A percentile compares a stretch with the other conserved stretches of the same genome.
Evolutionary conservation across 2,329 filamentous ascomycete species (phyloP).

Genomic region (Botryosphaeria agaves): DNA sequence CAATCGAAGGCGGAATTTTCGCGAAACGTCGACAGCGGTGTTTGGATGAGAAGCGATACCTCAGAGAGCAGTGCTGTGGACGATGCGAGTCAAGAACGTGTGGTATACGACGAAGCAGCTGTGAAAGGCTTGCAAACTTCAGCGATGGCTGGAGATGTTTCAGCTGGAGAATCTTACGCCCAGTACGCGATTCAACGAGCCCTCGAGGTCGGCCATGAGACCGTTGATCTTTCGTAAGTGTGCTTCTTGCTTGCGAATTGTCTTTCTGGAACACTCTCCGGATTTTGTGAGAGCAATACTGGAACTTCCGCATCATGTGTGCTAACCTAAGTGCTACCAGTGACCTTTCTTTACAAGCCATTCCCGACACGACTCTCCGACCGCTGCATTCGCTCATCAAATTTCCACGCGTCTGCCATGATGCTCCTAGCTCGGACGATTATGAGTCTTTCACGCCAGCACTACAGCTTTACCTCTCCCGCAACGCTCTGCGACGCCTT

Average conservation of each 20-base stretch:
- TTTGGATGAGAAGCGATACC: constrained; percentile 49
- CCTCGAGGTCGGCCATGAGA: constrained; percentile 38
- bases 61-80: constrained; percentile 17
- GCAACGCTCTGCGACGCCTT: constrained; percentile 38
- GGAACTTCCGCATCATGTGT: no score
- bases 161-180: constrained; percentile 25
- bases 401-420: constrained; percentile 9
- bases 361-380: constrained; percentile 40
- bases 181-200: constrained; percentile 32
- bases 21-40: constrained; percentile 49
- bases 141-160: background rate
- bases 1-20: constrained; percentile 34
- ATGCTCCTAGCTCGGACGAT: constrained; percentile 30
- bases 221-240: constrained; percentile 43
- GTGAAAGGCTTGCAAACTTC: background rate
- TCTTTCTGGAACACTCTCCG: no score
- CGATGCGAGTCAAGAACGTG: background rate
- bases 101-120: background rate
- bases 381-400: constrained; percentile 29
- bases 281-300: no score
- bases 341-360: constrained; percentile 27
- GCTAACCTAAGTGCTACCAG: constrained; percentile 1
- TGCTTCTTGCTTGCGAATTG: no score
- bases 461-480: constrained; percentile 43
- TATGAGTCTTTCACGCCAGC: constrained; percentile 42